Evolutionary conservation across 2,329 filamentous ascomycete species (phyloP).

Genomic region (Phialophora expanda): DNA sequence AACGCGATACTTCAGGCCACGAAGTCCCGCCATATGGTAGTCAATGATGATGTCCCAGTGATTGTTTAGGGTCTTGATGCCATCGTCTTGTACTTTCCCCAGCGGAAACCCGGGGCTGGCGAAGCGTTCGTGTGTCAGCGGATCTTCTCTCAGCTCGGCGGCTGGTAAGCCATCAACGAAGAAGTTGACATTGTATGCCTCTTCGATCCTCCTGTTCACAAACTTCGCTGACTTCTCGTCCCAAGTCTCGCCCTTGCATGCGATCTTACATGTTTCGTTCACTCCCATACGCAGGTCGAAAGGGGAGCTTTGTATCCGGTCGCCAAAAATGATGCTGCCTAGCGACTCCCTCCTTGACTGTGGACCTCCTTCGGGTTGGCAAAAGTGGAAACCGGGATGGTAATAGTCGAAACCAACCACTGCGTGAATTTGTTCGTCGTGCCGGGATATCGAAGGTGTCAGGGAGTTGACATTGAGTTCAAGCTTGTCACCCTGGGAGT

Average conservation of each 20-base stretch:
- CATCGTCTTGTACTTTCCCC: slow-evolving; percentile 62
- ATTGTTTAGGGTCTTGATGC: slow-evolving; percentile 75
- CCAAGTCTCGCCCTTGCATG: slow-evolving; percentile 73
- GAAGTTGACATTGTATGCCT: slow-evolving; percentile 94
- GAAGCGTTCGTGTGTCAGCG: slow-evolving; percentile 75
- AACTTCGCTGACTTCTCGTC: slow-evolving; percentile 72
- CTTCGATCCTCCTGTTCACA: slow-evolving; percentile 78
- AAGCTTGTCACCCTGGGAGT: slow-evolving; percentile 77
- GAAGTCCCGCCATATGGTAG: slow-evolving; percentile 74
- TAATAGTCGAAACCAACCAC: slow-evolving; percentile 98
- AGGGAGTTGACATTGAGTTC: slow-evolving; percentile 92
- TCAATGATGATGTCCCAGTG: slow-evolving; percentile 95
- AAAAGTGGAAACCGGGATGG: slow-evolving; percentile 84
- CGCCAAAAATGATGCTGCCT: slow-evolving; percentile 95
- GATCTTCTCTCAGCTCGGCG: slow-evolving; percentile 79
- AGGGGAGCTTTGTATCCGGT: slow-evolving; percentile 95
- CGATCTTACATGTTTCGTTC: slow-evolving; percentile 83
- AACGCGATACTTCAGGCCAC: slow-evolving; percentile 75
- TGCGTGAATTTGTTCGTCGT: slow-evolving; percentile 83
- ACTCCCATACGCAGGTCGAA: slow-evolving; percentile 85
- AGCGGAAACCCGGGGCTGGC: slow-evolving; percentile 92
- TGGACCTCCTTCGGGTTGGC: slow-evolving; percentile 75
- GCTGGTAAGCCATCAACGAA: slow-evolving; percentile 92
- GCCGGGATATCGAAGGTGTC: slow-evolving; percentile 77
- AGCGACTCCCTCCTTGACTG: slow-evolving; percentile 84